Evolutionary conservation across 2,329 filamentous ascomycete genomes (phyloP).

Genomic region (Dactylella cylindrospora): DNA sequence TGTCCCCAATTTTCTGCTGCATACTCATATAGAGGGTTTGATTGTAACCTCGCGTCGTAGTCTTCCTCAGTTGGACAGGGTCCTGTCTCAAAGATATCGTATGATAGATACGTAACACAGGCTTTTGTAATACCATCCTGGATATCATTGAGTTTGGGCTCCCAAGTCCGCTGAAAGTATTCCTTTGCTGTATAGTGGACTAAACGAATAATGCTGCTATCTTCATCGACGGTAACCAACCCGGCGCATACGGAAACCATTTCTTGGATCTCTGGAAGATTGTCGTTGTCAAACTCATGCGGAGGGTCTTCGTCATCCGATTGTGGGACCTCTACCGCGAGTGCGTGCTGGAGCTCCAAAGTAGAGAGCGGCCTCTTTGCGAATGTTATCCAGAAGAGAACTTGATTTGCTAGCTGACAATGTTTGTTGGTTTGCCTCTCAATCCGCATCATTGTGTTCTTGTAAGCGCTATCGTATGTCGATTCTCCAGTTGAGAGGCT

Average conservation of each 20-base stretch:
- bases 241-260: slow-evolving; percentile 46
- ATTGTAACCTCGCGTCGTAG: not conserved
- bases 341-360: slow-evolving; percentile 4
- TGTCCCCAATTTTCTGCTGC: slow-evolving; percentile 8
- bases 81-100: slow-evolving; percentile 10
- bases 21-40: slow-evolving; percentile 6
- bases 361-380: not conserved
- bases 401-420: not conserved
- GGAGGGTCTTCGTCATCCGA: not conserved
- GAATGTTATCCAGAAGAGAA: slow-evolving; percentile 18
- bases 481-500: slow-evolving; percentile 49
- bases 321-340: not conserved
- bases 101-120: slow-evolving; percentile 12
- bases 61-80: not conserved
- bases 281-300: slow-evolving; percentile 5
- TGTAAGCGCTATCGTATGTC: slow-evolving; percentile 11
- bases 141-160: not conserved
- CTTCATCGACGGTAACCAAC: slow-evolving; percentile 49
- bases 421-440: not conserved
- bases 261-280: slow-evolving; percentile 1
- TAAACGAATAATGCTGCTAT: slow-evolving; percentile 47
- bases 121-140: slow-evolving; percentile 5
- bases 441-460: slow-evolving; percentile 3
- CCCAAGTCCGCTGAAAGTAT: slow-evolving; percentile 45
- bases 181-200: slow-evolving; percentile 50